Evolutionary conservation across 129 eudicot genomes (phyloP), one percentile per base, ranked within the genome.

Genomic region (Tanacetum coccineum): DNA sequence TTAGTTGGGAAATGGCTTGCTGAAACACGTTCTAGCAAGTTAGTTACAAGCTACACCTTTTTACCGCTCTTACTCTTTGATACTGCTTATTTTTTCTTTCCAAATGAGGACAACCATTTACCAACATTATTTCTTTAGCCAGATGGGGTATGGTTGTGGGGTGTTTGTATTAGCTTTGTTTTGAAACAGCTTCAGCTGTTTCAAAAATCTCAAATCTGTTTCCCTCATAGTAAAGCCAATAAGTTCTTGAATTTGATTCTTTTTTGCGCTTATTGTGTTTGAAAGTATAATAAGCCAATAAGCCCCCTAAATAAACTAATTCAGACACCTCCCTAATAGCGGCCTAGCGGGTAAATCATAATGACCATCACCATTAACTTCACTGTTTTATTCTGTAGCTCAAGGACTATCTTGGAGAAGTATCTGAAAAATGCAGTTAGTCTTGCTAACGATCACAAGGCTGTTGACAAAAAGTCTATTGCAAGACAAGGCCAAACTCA

Each of bases 11-110:
- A 93, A 77, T 93, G 99, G 99, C 86, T 88, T 52, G 99, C 96
- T 46, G 99, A 88, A 83, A 86, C 96, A 52, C 89, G 96, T 64
- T 86, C 95, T 72, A 93, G 99, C 99, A 89, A 89, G 99, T 93
- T 64, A 83, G 96, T 88, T 62, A 49, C 12, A 61, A 59, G 44
- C 57, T 54, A 19, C 3, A 60, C 22, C n/a, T 58, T 13, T 62
- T 46, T 42, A 55, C 18, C 52, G 0, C 39, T 61, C 9, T 28
- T 21, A 21, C 25, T 50, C 6, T 25, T 13, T 68, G 50, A 19
- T 69, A 19, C 42, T 7, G 55, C 21, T 3, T 19, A 21, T 54
- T 40, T 55, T 55, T 40, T 13, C 39, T 39, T 68, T 54, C 9
- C 32, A 13, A 25, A 25, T 12, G 2, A 57, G 4, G 3, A 55